Conservation (phyloP, 768 basidiomycete genomes). For the Leccinum ochraceum region DNA sequence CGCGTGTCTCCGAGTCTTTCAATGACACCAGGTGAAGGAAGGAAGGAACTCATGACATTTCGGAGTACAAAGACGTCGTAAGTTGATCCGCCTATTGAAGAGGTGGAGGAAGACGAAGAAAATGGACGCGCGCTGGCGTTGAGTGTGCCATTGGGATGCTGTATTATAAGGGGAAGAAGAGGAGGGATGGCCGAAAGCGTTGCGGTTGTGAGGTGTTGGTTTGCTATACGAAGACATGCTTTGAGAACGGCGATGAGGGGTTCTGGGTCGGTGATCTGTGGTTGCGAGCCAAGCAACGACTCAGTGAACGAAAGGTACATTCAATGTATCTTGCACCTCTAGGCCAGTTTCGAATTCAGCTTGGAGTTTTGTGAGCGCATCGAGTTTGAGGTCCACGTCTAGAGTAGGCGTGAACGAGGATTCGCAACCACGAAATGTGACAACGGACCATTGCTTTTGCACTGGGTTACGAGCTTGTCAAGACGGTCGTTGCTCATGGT, state of each 20-base stretch:
- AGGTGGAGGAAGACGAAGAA: constrained; percentile 55
- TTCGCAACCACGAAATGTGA: constrained; percentile 8
- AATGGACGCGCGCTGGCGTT: constrained; percentile 36
- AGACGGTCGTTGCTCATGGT: constrained; percentile 57
- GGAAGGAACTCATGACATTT: constrained; percentile 63
- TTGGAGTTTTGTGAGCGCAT: constrained; percentile 71
- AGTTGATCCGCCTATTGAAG: constrained; percentile 43
- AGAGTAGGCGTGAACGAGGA: constrained; percentile 14
- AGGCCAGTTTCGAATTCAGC: constrained; percentile 67
- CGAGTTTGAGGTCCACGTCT: constrained; percentile 83
- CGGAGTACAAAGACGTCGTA: constrained; percentile 63
- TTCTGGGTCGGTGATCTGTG: constrained; percentile 74
- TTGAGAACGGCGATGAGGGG: constrained; percentile 68
- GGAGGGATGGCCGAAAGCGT: constrained; percentile 70
- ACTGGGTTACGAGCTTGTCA: constrained; percentile 63
- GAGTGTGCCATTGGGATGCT: constrained; percentile 35
- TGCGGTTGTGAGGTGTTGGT: constrained; percentile 80
- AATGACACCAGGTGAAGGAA: constrained; percentile 74
- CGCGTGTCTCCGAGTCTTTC: constrained; percentile 81
- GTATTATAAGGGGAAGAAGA: constrained; percentile 62
- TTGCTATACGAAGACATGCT: constrained; percentile 73
- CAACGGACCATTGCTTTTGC: constrained; percentile 60
- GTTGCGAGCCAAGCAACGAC: constrained; percentile 11
- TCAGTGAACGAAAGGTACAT: constrained; percentile 17
- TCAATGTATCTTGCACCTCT: constrained; percentile 50